Evolutionary conservation across 768 basidiomycete genomes (phyloP), one percentile per base, ranked within the genome.

Genomic region (Calocybe gangraenosa): DNA sequence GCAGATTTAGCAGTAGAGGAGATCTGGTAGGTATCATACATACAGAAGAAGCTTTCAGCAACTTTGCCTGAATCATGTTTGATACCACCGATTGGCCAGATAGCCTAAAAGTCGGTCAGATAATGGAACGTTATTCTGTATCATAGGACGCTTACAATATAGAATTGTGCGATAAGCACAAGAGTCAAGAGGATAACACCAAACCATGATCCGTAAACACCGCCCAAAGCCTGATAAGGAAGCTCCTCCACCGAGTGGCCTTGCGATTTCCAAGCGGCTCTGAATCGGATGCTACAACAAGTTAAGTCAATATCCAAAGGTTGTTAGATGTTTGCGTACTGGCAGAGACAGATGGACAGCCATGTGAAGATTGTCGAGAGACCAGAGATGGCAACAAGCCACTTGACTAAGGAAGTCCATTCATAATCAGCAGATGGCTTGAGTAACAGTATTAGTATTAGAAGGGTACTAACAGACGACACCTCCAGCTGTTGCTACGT

Each of bases 331-430:
- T 28, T 28, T 11, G 65, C 69, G 15, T 45, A 70, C 67, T 73
- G 72, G 69, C 72, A 74, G 35, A 72, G 54, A 49, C 71, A 72
- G 45, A 74, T 70, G 3, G 73, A 58, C 32, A 66, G 46, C 73
- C 73, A 74, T 0, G 68, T 67, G 62, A 74, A 71, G 47, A 74
- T 61, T 7, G 68, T 68, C 3, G 73, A 73, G 21, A 74, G 64
- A 40, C 71, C 71, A n/a, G 73, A 74, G 5, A 74, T 53, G 13
- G 70, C 73, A 21, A 70, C 48, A 15, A 74, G 60, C 73, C 73
- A 74, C 21, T 48, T 59, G 61, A 74, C 70, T 73, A 22, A 7
- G 31, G 7, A 28, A 37, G 9, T 19, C 21, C 22, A 14, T 21
- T 9, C 7, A 22, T 42, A 22, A 45, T 21, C 19, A 8, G 22